Evolutionary conservation across 768 basidiomycete species (phyloP).

Genomic region (Dictyophora rubrovolvata): DNA sequence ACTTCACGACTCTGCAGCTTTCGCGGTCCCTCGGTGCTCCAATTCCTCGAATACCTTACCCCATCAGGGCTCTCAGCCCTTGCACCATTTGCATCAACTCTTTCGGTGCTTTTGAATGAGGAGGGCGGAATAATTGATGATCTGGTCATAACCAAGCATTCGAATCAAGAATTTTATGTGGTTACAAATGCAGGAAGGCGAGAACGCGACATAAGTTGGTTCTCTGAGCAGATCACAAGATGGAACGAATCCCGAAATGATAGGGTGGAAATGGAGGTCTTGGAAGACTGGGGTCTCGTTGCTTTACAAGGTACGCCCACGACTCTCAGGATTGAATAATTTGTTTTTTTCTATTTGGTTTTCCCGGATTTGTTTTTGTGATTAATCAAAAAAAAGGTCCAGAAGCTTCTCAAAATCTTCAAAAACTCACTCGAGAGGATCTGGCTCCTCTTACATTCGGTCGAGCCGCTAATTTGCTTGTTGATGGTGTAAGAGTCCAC

Average conservation of each 20-base stretch:
- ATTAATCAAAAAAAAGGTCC: slow-evolving; percentile 44
- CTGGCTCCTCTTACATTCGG: slow-evolving; percentile 73
- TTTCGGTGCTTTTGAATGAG: slow-evolving; percentile 84
- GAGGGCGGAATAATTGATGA: slow-evolving; percentile 95
- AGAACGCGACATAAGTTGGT: slow-evolving; percentile 72
- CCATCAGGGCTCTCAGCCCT: slow-evolving; percentile 70
- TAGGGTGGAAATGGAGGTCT: slow-evolving; percentile 67
- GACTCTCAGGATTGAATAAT: slow-evolving; percentile 8
- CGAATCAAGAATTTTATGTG: slow-evolving; percentile 73
- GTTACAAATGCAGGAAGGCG: slow-evolving; percentile 93
- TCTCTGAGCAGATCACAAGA: slow-evolving; percentile 51
- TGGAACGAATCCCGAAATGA: slow-evolving; percentile 58
- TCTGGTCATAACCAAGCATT: slow-evolving; percentile 82
- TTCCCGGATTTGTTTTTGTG: neutral
- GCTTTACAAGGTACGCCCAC: slow-evolving; percentile 67
- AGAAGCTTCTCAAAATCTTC: slow-evolving; percentile 68
- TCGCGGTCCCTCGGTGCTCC: slow-evolving; percentile 64
- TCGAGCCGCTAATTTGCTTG: slow-evolving; percentile 66
- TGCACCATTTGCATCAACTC: slow-evolving; percentile 65
- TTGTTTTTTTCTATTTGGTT: no score
- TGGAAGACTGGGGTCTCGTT: slow-evolving; percentile 80
- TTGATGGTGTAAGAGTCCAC: slow-evolving; percentile 73
- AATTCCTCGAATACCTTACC: slow-evolving; percentile 82
- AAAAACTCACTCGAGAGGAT: slow-evolving; percentile 65
- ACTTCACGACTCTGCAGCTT: slow-evolving; percentile 39